Evolutionary conservation across 192 early-diverging fungal species (phyloP).

Genomic region (Coemansia guatemalensis): DNA sequence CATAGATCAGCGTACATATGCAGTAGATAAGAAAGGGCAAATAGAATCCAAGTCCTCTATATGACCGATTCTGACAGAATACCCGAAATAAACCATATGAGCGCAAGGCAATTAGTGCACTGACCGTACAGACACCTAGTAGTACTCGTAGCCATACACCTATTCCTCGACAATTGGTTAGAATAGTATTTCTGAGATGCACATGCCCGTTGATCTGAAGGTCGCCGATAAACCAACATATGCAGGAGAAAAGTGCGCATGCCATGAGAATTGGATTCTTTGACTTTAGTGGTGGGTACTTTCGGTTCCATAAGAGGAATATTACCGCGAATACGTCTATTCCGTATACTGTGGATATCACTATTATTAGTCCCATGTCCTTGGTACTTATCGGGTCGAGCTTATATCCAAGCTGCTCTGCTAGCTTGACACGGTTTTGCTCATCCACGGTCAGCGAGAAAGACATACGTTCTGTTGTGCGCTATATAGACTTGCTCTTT

Average conservation of each 20-base stretch:
- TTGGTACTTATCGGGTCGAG: conserved; percentile 36
- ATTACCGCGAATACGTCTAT: conserved; percentile 34
- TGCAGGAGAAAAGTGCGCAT: conserved; percentile 16
- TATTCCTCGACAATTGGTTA: conserved; percentile 34
- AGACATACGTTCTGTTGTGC: conserved; percentile 15
- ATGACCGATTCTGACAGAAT: conserved; percentile 29
- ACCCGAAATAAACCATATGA: conserved; percentile 45
- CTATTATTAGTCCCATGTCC: conserved; percentile 34
- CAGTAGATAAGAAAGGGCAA: conserved; percentile 33
- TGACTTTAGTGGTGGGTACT: conserved; percentile 47
- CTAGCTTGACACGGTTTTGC: conserved; percentile 29
- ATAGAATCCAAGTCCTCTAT: conserved; percentile 31
- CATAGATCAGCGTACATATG: conserved; percentile 25
- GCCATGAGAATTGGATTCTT: conserved; percentile 47
- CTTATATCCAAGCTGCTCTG: conserved; percentile 22
- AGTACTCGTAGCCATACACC: conserved; percentile 52
- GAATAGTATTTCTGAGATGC: conserved; percentile 15
- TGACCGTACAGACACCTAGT: conserved; percentile 48
- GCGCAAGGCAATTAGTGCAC: conserved; percentile 37
- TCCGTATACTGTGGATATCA: conserved; percentile 28
- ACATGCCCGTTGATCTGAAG: conserved; percentile 51
- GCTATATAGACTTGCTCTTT: background rate
- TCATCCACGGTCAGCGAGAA: conserved; percentile 37
- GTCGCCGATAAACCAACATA: conserved; percentile 52
- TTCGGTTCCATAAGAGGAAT: conserved; percentile 41